These are phyloP conservation scores for Oidium heveae DNA, from an alignment of 2,329 filamentous ascomycete species.

Conservation along the genomic window DNA sequence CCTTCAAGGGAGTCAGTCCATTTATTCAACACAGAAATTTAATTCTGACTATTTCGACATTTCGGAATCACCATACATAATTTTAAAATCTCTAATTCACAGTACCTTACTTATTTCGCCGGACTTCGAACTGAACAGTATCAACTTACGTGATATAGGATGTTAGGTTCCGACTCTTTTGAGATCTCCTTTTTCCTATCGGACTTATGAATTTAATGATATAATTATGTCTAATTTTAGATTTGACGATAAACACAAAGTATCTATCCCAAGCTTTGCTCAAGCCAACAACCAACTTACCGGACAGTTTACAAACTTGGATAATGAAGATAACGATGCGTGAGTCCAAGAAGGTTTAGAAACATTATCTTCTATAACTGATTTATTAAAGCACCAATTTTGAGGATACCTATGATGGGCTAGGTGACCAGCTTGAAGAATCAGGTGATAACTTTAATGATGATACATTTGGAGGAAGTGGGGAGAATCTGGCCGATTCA, in stretches of 20 bases:
- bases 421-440: slow-evolving; percentile 77
- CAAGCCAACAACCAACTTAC: slow-evolving; percentile 71
- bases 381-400: slow-evolving; percentile 41
- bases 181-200: no score
- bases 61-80: no score
- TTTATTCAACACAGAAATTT: no score
- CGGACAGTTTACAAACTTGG: slow-evolving; percentile 40
- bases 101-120: no score
- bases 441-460: slow-evolving; percentile 89
- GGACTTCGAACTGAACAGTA: no score
- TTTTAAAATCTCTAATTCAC: no score
- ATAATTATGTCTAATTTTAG: no score
- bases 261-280: slow-evolving; percentile 53
- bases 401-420: slow-evolving; percentile 89
- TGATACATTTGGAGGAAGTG: slow-evolving; percentile 56
- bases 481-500: slow-evolving; percentile 17
- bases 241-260: slow-evolving; percentile 23
- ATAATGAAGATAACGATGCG: slow-evolving; percentile 23
- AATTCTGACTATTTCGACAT: no score
- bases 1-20: no score
- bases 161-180: no score
- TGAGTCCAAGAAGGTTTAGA: slow-evolving; percentile 6
- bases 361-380: background rate
- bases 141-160: no score
- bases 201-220: no score